Evolutionary conservation across 2,329 filamentous ascomycete species (phyloP).

Genomic region (Fusarium brevicatenulatum): DNA sequence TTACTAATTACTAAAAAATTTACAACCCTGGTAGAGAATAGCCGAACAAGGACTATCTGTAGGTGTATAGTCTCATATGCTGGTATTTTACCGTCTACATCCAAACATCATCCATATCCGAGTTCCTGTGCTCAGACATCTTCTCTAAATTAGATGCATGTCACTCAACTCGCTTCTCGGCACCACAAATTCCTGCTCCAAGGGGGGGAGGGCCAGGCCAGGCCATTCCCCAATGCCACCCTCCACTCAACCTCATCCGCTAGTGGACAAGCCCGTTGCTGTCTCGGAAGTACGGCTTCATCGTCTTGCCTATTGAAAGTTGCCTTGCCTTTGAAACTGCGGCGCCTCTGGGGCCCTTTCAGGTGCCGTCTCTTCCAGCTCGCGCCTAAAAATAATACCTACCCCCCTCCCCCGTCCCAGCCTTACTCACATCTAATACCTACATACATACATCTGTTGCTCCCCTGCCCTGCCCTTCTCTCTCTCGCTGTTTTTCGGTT

Average conservation of each 20-base stretch:
- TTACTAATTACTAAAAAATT: too few species aligned
- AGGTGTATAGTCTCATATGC: background rate
- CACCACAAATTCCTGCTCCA: slow-evolving; percentile 21
- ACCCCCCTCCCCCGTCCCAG: background rate
- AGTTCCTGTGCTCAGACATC: background rate
- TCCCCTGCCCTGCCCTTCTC: too few species aligned
- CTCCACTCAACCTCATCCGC: slow-evolving; percentile 19
- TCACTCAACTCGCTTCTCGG: slow-evolving; percentile 31
- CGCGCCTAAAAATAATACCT: slow-evolving; percentile 17
- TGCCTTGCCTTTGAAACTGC: slow-evolving; percentile 7
- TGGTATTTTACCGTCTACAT: background rate
- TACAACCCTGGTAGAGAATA: too few species aligned
- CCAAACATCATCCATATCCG: background rate
- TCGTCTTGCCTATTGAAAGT: slow-evolving; percentile 18
- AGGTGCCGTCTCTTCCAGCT: slow-evolving; percentile 29
- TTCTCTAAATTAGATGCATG: background rate
- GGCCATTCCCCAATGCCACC: slow-evolving; percentile 10
- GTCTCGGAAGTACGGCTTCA: slow-evolving; percentile 46
- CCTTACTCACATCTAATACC: background rate
- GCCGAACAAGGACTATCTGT: too few species aligned
- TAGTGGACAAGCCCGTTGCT: slow-evolving; percentile 34
- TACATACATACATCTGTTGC: too few species aligned
- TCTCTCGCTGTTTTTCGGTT: background rate
- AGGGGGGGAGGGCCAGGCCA: background rate
- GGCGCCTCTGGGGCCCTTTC: background rate